Conservation (phyloP, 768 basidiomycete genomes). For the Tremella mesenterica region DNA sequence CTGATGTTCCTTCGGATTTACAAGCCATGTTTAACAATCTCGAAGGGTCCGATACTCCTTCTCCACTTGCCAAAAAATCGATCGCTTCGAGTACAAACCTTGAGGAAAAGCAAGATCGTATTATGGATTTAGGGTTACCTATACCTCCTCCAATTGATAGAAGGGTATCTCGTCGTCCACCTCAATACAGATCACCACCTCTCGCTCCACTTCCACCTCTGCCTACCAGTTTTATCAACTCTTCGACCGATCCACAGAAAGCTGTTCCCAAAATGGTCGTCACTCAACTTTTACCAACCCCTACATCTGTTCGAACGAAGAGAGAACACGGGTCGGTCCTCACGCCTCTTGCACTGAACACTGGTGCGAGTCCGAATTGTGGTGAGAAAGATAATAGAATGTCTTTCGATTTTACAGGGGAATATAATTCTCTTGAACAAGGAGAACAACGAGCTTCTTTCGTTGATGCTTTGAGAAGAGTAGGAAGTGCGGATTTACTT, state of each 20-base stretch:
- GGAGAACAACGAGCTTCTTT: constrained; percentile 32
- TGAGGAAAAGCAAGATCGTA: too few species aligned
- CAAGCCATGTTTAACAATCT: constrained; percentile 5
- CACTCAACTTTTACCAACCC: too few species aligned
- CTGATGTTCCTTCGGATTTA: constrained; percentile 17
- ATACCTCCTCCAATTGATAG: constrained; percentile 11
- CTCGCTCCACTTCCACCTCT: constrained; percentile 22
- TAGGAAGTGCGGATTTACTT: neutral
- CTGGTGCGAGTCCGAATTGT: too few species aligned
- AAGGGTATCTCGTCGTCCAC: constrained; percentile 12
- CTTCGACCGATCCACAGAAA: too few species aligned
- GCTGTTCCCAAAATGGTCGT: too few species aligned
- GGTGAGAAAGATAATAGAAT: constrained; percentile 14
- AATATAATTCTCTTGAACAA: constrained; percentile 31
- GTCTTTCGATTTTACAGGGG: constrained; percentile 41
- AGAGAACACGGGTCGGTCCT: neutral
- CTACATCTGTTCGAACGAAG: neutral
- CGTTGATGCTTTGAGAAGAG: constrained; percentile 25
- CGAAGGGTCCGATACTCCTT: neutral
- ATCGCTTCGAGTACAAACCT: too few species aligned
- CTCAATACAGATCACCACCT: constrained; percentile 9
- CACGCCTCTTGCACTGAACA: constrained; percentile 3
- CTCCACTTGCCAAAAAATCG: neutral
- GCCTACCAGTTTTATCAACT: too few species aligned
- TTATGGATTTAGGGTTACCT: constrained; percentile 17